Conservation (phyloP, 108 stramenopile genomes). For the Nitzschia sp. region DNA sequence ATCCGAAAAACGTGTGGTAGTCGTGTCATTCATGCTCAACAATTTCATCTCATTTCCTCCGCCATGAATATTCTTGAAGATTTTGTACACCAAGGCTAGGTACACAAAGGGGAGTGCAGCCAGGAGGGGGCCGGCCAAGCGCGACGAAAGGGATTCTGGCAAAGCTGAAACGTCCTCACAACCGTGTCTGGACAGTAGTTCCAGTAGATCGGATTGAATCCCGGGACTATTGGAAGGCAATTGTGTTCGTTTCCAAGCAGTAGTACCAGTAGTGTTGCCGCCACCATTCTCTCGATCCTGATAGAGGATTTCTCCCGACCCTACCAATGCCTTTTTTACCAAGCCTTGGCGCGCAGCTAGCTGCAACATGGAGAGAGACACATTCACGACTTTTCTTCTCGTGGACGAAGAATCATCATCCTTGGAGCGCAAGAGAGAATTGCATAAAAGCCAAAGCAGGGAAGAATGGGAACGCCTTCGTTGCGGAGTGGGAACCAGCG, state of each 20-base stretch:
- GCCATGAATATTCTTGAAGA: slow-evolving; percentile 43
- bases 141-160: slow-evolving; percentile 53
- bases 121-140: slow-evolving; percentile 52
- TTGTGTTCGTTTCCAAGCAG: slow-evolving; percentile 57
- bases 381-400: slow-evolving; percentile 14
- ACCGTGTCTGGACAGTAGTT: slow-evolving; percentile 49
- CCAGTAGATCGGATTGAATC: slow-evolving; percentile 52
- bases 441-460: neutral
- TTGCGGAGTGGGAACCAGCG: neutral
- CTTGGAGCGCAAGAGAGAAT: too few relatives aligned
- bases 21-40: neutral
- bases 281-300: slow-evolving; percentile 7
- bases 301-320: slow-evolving; percentile 24
- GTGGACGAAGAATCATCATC: neutral
- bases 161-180: slow-evolving; percentile 49
- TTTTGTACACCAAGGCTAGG: slow-evolving; percentile 71
- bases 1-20: slow-evolving; percentile 79
- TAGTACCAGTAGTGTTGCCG: too few relatives aligned
- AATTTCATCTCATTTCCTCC: slow-evolving; percentile 5
- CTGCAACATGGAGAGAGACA: slow-evolving; percentile 33
- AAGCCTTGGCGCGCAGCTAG: slow-evolving; percentile 30
- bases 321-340: slow-evolving; percentile 34
- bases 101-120: slow-evolving; percentile 81
- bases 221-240: slow-evolving; percentile 54
- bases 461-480: neutral